Percentiles rank a stretch among this genome's conserved stretches.
Conservation (phyloP, 2,329 filamentous ascomycete genomes). For the Fusarium scirpi region DNA sequence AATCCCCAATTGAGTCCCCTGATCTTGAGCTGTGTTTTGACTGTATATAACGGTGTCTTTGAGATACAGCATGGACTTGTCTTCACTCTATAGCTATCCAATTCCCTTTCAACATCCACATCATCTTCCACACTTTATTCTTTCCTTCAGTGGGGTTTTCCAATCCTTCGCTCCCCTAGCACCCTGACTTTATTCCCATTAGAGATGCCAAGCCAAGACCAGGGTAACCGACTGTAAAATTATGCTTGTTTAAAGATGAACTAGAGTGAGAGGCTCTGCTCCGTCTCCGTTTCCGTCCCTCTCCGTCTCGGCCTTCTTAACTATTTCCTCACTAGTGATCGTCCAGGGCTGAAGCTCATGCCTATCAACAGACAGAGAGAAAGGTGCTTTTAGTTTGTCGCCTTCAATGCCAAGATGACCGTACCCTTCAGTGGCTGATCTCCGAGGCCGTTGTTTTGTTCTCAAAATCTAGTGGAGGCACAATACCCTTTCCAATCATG, state of each 20-base stretch:
- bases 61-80: background rate
- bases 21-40: background rate
- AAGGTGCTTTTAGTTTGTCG: background rate
- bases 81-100: background rate
- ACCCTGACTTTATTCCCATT: slow-evolving; percentile 19
- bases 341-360: slow-evolving; percentile 22
- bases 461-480: background rate
- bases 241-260: slow-evolving; percentile 37
- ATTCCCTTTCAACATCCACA: background rate
- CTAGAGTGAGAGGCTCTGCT: slow-evolving; percentile 22
- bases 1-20: background rate
- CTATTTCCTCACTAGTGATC: slow-evolving; percentile 19
- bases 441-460: background rate
- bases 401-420: background rate
- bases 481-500: slow-evolving; percentile 1
- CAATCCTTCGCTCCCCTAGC: slow-evolving; percentile 28
- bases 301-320: slow-evolving; percentile 4
- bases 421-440: background rate
- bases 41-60: background rate
- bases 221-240: slow-evolving; percentile 13
- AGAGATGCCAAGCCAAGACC: slow-evolving; percentile 26
- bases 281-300: slow-evolving; percentile 20
- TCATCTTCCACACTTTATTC: background rate
- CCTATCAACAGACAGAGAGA: background rate
- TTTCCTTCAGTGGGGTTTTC: background rate